Evolutionary conservation across 768 basidiomycete species (phyloP), one percentile per base, ranked within the genome.

Genomic region (Tulasnella sp.): DNA sequence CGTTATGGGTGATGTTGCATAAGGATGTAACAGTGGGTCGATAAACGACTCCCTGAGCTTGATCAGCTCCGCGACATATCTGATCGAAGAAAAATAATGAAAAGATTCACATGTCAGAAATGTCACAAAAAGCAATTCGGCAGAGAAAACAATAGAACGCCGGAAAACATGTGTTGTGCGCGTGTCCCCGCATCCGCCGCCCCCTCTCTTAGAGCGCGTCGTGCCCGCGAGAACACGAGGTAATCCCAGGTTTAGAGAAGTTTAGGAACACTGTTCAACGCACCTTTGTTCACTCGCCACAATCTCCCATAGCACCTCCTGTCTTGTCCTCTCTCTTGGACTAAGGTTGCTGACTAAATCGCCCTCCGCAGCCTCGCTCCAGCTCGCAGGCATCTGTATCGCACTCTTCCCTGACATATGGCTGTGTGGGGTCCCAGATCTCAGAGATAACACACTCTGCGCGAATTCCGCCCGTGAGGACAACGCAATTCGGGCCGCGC

Each of bases 281-380:
- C 67, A 90, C 89, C 93, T 83, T 71, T 97, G 92, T 73, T 97
- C 94, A 65, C 89, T 92, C 29, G 88, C 86, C 51, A 97, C 92
- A 65, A 97, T 97, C 75, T 97, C 94, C 76, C 91, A 96, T 26
- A 97, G 72, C 4, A 97, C 94, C 73, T 97, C 94, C 71, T 97
- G 94, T 54, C 94, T 81, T 41, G 94, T 96, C 60, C 94, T 82
- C 70, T 97, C 94, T 62, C 90, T 82, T 47, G 90, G 84, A n/a
- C 92, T 90, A 34, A 97, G 76, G 68, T 97, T 91, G 47, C 85
- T 84, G 19, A 97, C 88, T 44, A 97, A 81, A 71, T 97, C 94
- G 58, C 89, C 91, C 70, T 94, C 92, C 9, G 93, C 90, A 64
- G 85, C 86, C 70, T 95, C 89, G 68, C 90, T 94, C 94, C 94